Base-by-base conservation (phyloP, 495 filamentous ascomycete species). In the Xylaria grammica region DNA sequence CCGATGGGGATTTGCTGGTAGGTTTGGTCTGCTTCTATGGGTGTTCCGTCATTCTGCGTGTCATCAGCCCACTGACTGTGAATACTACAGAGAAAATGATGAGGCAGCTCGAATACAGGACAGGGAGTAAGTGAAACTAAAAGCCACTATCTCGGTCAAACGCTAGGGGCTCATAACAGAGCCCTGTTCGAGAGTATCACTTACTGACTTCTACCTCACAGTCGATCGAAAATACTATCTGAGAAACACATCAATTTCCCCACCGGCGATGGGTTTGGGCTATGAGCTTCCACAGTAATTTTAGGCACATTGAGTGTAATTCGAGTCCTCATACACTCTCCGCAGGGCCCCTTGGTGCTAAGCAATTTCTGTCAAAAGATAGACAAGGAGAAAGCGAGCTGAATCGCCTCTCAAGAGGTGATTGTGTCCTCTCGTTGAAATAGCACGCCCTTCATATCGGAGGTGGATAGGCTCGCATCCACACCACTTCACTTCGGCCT, bases 1-100 rank as follows among this genome's bases (percentile, higher is more conserved):
- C 19, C 60, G 72, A 9, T 74, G 72, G 72, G 72, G 72, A 22
- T 70, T 74, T 34, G 72, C 72, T 29, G 72, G 72, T 74, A 60
- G 50, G 69, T 70, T 63, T 56, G 1, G 40, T 38, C 42, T 49
- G 10, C 19, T 13, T 60, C 27, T 40, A 29, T 50, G 0, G 19
- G 10, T 45, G 10, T 27, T n/a, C 15, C 29, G 22, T 51, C 13
- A 20, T 13, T 58, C 57, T 62, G 3, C 19, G 30, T 30, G 15
- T 40, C 15, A 26, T 38, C 29, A 50, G 3, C 56, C 48, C 44
- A 36, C 51, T 62, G 10, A 64, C 53, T 51, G 19, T 34, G 4
- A 20, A 17, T n/a, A 1, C 15, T 26, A 11, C 44, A 74, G 72
- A 74, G 46, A 72, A 61, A 19, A 74, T 74, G 72, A 72, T 74